phyloP scores from a whole-genome alignment of 2,329 filamentous ascomycete genomes.

The Phaeophleospora eucalypticola region DNA sequence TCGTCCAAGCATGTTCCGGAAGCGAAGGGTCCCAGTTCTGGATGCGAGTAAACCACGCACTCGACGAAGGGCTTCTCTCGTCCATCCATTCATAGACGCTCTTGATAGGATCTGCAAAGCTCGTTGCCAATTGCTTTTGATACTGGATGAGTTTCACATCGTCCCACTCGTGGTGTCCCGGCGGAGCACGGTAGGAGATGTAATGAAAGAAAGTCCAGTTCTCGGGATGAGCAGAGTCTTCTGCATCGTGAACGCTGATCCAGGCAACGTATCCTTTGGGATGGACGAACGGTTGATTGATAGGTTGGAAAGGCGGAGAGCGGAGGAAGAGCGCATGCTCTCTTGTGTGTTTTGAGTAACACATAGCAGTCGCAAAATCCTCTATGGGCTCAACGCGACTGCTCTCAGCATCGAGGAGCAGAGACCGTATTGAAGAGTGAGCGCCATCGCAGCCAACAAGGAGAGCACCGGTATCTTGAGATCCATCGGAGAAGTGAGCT shows the following conservation, averaged over 20 bases:
- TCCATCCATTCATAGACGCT: conserved; percentile 9
- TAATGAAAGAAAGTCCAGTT: conserved; percentile 13
- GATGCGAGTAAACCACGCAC: conserved; percentile 6
- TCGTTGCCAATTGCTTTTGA: conserved; percentile 6
- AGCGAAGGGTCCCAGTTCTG: conserved; percentile 19
- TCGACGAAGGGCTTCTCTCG: no score
- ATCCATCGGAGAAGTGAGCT: conserved; percentile 18
- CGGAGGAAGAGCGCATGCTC: conserved; percentile 12
- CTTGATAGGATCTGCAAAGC: conserved; percentile 8
- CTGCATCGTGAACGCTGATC: conserved; percentile 11
- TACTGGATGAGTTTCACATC: conserved; percentile 5
- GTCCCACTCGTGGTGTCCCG: conserved; percentile 4
- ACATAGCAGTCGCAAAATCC: conserved; percentile 14
- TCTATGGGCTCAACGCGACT: conserved; percentile 7
- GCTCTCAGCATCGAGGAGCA: conserved; percentile 10
- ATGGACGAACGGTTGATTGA: conserved; percentile 14
- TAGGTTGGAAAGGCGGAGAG: conserved; percentile 7
- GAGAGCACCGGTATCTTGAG: conserved; percentile 14
- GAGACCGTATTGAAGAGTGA: conserved; percentile 19
- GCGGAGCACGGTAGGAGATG: conserved; percentile 13
- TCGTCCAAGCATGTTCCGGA: conserved; percentile 21
- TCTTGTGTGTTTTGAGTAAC: conserved; percentile 13
- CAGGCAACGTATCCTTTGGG: conserved; percentile 8
- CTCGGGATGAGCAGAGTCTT: conserved; percentile 5
- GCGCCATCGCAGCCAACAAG: conserved; percentile 25